Base-by-base conservation (phyloP, 2,329 filamentous ascomycete genomes). In the Epichloe glyceriae region DNA sequence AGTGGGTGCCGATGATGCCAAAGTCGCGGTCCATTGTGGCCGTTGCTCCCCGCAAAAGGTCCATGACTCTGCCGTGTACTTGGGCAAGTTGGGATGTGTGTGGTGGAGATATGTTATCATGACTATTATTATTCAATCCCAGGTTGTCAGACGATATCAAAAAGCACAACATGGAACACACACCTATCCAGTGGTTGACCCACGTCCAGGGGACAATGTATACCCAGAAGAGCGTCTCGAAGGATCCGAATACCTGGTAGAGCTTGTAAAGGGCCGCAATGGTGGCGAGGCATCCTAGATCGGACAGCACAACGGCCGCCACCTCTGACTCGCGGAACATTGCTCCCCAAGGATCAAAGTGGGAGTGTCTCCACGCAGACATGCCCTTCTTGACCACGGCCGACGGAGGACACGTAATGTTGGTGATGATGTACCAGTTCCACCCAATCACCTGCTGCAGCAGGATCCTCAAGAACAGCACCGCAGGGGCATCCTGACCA, bases 61-160 rank as follows among this genome's bases (percentile, higher is more conserved):
- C 80, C 80, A 83, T 47, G 70, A 70, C 41, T 73, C 71, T 8
- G 71, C 68, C 33, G 72, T 70, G 62, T 76, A 81, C 57, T 80
- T 73, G 3, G 74, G 72, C 37, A 56, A 46, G 37, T 53, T 17
- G 30, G 50, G 43, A 33, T 51, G 49, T 3, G 54, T 56, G 48
- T 87, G 83, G 67, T 87, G 83, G 19, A 87, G 80, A 67, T 85
- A 87, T 46, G 83, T 87, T 62, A 87, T 86, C 55, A 82, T 82
- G 19, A 87, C 82, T 80, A 35, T 52, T 52, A 6, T 6, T 2
- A 26, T 20, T n/a, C n/a, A n/a, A n/a, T n/a, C n/a, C n/a, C n/a
- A 20, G 20, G 3, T 2, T 7, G 6, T 26, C 22, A 26, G 22
- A 3, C 22, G 8, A 26, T 26, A 26, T 26, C 22, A 26, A 26